These are phyloP conservation scores for Blastobotrys petasosporus DNA, from an alignment of 1,139 yeast genomes.

Conservation along the genomic window DNA sequence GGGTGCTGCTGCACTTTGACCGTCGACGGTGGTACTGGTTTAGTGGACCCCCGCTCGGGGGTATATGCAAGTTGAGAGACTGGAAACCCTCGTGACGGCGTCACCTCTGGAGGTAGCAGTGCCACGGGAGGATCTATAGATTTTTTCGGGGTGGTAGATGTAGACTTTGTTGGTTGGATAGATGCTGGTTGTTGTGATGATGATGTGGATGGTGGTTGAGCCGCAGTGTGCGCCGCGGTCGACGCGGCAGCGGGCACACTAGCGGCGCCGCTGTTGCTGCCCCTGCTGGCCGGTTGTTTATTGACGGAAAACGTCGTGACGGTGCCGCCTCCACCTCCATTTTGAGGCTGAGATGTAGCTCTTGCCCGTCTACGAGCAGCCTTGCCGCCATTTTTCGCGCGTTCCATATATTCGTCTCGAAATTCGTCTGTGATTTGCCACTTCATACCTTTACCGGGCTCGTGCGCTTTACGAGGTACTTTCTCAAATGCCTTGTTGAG, in stretches of 20 bases:
- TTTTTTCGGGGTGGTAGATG: conserved; percentile 19
- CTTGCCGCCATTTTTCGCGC: conserved; percentile 43
- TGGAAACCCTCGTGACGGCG: not conserved
- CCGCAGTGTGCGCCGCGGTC: not conserved
- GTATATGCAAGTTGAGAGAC: conserved; percentile 5
- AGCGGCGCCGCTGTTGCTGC: conserved; percentile 2
- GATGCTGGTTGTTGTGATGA: conserved; percentile 10
- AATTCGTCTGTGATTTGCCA: conserved; percentile 92
- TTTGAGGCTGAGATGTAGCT: too few relatives aligned
- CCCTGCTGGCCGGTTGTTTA: conserved; percentile 13
- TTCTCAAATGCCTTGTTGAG: conserved; percentile 86
- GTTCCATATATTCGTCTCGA: conserved; percentile 74
- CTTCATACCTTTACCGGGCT: conserved; percentile 98
- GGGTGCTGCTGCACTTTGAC: conserved; percentile 1
- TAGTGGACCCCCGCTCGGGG: conserved; percentile 7
- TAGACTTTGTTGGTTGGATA: conserved; percentile 12
- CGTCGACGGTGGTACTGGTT: conserved; percentile 2
- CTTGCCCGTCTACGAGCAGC: not conserved
- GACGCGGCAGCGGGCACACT: too few relatives aligned
- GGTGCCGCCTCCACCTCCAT: conserved; percentile 5
- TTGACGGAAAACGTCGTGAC: conserved; percentile 16
- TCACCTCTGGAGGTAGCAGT: not conserved
- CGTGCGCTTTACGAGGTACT: conserved; percentile 90
- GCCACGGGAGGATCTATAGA: conserved; percentile 6
- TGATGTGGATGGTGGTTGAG: conserved; percentile 1